Evolutionary conservation across 345 rosid species (phyloP), one percentile per base, ranked within the genome.

Genomic region (Psidium friedrichsthalianum): DNA sequence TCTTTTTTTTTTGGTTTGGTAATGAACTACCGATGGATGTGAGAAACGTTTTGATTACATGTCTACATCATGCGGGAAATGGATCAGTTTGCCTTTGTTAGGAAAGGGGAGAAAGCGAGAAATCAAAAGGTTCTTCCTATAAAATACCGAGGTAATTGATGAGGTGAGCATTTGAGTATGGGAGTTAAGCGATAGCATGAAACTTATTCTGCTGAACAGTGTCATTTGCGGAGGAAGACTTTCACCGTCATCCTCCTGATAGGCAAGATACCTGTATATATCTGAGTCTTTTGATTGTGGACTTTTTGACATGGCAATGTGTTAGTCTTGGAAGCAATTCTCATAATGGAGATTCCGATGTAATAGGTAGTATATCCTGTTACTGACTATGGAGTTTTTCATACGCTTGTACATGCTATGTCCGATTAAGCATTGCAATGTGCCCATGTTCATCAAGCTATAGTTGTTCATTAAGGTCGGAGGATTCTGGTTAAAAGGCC

Each of bases 331-430:
- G n/a, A 61, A 61, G 74, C 21, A 15, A 6, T 61, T 61, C 74
- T 61, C 1, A 40, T 36, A 18, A 69, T 36, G 47, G 80, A 69
- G 78, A 32, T 32, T 11, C 24, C 44, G 1, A 64, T 18, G 24
- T 32, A 18, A 64, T 21, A 4, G n/a, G 24, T 29, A 64, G 78
- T 64, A 11, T 32, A 32, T 64, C 78, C 78, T 32, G 12, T 32
- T 32, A 32, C 44, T 32, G 44, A 32, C n/a, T 8, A 69, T n/a
- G 80, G 4, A 36, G 80, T 36, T 69, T 16, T 69, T n/a, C 25
- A 8, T 36, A 40, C 40, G 4, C 2, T 2, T 20, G 5, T 69
- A 32, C 3, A 0, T 42, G 42, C 25, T 36, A 0, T 47, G 36
- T 69, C 76, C 78, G 18, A 32, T 36, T 32, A 36, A 8, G 78